Evolutionary conservation across 495 filamentous ascomycete genomes (phyloP).

Genomic region (Penicillium paradoxum): DNA sequence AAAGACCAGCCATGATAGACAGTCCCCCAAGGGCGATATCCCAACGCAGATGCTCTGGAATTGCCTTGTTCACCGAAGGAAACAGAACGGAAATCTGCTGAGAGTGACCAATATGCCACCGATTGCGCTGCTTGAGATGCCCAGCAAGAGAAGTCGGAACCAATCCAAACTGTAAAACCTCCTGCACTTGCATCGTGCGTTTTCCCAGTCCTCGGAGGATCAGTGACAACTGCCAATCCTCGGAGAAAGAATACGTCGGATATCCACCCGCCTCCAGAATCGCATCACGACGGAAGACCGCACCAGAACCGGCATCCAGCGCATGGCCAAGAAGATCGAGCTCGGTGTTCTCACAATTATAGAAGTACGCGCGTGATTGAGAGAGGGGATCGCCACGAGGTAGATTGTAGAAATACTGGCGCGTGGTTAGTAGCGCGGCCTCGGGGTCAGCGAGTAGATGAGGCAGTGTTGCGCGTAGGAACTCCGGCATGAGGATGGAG

Average conservation of each 20-base stretch:
- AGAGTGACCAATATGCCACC: constrained; percentile 40
- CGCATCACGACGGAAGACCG: constrained; percentile 39
- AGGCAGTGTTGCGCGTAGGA: constrained; percentile 46
- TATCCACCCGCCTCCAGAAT: constrained; percentile 45
- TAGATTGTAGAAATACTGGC: constrained; percentile 49
- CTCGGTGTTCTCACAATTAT: constrained; percentile 31
- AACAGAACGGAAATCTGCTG: constrained; percentile 28
- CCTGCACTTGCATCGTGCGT: constrained; percentile 43
- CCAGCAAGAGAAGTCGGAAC: constrained; percentile 45
- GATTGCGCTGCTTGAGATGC: constrained; percentile 47
- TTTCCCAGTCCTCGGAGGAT: constrained; percentile 41
- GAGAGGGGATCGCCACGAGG: constrained; percentile 45
- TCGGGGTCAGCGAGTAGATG: constrained; percentile 40
- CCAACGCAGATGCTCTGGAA: constrained; percentile 19
- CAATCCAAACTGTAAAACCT: constrained; percentile 47
- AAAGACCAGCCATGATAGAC: constrained; percentile 20
- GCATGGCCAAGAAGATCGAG: constrained; percentile 22
- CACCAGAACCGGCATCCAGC: constrained; percentile 46
- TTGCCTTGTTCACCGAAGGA: constrained; percentile 2
- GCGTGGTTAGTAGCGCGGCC: constrained; percentile 27
- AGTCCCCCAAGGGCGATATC: constrained; percentile 26
- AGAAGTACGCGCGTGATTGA: constrained; percentile 42
- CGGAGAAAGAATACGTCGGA: constrained; percentile 45
- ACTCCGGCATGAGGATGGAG: constrained; percentile 44
- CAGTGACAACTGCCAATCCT: constrained; percentile 47